Percentiles rank a stretch among this genome's conserved stretches.
Conservation (phyloP, 2,329 filamentous ascomycete genomes). For the Corynespora cassiicola region DNA sequence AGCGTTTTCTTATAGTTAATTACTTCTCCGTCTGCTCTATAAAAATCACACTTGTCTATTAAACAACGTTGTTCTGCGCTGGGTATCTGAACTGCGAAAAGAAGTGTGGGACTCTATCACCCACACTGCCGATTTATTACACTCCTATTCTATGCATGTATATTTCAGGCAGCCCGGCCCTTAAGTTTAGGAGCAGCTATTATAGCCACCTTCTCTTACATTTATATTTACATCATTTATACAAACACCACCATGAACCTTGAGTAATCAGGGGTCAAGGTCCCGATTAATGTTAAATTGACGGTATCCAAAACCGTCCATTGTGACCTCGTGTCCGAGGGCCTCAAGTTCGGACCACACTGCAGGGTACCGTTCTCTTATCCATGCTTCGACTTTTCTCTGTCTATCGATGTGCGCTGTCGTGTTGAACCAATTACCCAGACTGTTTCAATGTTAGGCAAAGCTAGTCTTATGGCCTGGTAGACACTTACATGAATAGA, state of each 20-base stretch:
- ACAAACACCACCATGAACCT: no score
- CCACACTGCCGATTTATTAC: no score
- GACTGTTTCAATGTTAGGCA: conserved; percentile 53
- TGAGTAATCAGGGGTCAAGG: conserved; percentile 35
- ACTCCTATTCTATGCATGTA: no score
- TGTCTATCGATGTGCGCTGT: conserved; percentile 71
- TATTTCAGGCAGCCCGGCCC: no score
- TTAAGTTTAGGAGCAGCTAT: no score
- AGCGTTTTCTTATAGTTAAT: no score
- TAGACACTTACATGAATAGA: conserved; percentile 70
- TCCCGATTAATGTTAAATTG: conserved; percentile 43
- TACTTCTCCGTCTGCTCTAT: no score
- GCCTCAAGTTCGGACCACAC: conserved; percentile 72
- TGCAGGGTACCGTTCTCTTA: conserved; percentile 69
- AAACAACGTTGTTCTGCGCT: no score
- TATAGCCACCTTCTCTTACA: no score
- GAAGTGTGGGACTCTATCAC: no score
- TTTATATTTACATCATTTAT: conserved; percentile 4
- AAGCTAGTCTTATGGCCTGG: background rate
- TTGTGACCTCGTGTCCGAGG: conserved; percentile 49
- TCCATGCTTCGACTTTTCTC: conserved; percentile 76
- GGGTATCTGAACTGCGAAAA: no score
- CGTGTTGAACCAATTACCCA: conserved; percentile 79
- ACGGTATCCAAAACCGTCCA: conserved; percentile 44
- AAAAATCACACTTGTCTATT: no score